Percentiles rank a stretch among this genome's conserved stretches.
These are phyloP conservation scores for Leersia perrieri DNA, from an alignment of 176 grass and related monocot genomes.

Conservation along the genomic window DNA sequence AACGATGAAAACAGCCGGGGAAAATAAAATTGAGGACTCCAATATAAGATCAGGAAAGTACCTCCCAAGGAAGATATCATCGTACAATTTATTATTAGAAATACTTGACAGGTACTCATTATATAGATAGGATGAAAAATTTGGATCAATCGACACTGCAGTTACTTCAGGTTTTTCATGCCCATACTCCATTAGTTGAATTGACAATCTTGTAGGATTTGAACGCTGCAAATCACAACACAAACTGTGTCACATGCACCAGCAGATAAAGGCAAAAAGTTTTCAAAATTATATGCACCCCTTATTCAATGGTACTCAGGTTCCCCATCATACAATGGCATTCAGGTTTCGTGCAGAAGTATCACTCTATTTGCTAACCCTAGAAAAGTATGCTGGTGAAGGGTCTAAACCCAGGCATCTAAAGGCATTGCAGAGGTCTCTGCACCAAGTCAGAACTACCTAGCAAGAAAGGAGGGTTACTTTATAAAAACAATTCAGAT, in stretches of 20 bases:
- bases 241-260: not conserved
- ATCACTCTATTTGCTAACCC: not conserved
- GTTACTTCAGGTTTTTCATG: conserved; percentile 63
- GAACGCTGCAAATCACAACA: conserved; percentile 38
- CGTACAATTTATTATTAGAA: conserved; percentile 19
- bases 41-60: conserved; percentile 19
- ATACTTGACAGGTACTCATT: conserved; percentile 49
- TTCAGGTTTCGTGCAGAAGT: not conserved
- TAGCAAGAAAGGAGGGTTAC: not conserved
- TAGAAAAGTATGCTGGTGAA: not conserved
- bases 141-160: conserved; percentile 49
- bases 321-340: no score
- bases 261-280: not conserved
- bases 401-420: not conserved
- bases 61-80: conserved; percentile 62
- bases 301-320: not conserved
- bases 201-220: conserved; percentile 43
- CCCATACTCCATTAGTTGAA: conserved; percentile 64
- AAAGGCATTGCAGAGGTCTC: not conserved
- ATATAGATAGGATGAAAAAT: conserved; percentile 52
- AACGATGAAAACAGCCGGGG: conserved; percentile 23
- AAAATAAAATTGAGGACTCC: conserved; percentile 9
- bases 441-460: not conserved
- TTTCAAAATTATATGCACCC: not conserved
- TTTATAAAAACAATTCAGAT: not conserved